phyloP scores from a whole-genome alignment of 1,284 basidiomycete species.

The Melanopsichium pennsylvanicum region DNA sequence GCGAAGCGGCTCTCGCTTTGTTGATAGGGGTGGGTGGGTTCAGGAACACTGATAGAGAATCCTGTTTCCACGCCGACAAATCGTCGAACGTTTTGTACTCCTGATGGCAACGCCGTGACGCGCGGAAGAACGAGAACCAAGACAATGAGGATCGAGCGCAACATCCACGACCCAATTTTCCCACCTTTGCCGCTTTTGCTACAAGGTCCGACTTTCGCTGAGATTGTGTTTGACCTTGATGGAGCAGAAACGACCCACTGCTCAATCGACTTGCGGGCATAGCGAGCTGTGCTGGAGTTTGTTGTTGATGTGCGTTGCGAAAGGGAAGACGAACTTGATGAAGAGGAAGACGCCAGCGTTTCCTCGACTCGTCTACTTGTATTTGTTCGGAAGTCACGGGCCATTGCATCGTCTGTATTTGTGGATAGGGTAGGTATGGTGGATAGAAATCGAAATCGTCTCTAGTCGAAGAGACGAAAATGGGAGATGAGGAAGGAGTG shows the following conservation, averaged over 20 bases:
- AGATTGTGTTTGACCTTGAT: background rate
- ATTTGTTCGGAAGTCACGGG: constrained; percentile 10
- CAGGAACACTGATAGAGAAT: constrained; percentile 16
- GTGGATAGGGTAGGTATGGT: constrained; percentile 13
- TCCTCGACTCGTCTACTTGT: constrained; percentile 9
- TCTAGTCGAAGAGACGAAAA: constrained; percentile 17
- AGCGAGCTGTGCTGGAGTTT: constrained; percentile 3
- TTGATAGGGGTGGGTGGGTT: constrained; percentile 5
- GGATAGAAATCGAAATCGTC: constrained; percentile 9
- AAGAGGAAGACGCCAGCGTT: constrained; percentile 46
- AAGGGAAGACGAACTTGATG: constrained; percentile 20
- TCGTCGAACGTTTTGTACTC: constrained; percentile 15
- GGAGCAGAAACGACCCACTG: constrained; percentile 7
- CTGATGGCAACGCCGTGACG: constrained; percentile 25
- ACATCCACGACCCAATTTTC: constrained; percentile 14
- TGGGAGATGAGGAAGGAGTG: background rate
- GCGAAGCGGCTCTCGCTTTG: constrained; percentile 4
- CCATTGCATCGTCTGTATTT: constrained; percentile 36
- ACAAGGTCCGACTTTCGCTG: no score
- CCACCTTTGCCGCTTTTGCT: background rate
- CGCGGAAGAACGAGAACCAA: constrained; percentile 33
- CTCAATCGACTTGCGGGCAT: constrained; percentile 6
- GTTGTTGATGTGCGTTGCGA: constrained; percentile 7
- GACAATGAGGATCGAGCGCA: constrained; percentile 31
- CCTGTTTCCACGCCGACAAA: constrained; percentile 18